These are phyloP conservation scores for Taxillus chinensis DNA, from an alignment of 164 flowering plant genomes.

Conservation along the genomic window DNA sequence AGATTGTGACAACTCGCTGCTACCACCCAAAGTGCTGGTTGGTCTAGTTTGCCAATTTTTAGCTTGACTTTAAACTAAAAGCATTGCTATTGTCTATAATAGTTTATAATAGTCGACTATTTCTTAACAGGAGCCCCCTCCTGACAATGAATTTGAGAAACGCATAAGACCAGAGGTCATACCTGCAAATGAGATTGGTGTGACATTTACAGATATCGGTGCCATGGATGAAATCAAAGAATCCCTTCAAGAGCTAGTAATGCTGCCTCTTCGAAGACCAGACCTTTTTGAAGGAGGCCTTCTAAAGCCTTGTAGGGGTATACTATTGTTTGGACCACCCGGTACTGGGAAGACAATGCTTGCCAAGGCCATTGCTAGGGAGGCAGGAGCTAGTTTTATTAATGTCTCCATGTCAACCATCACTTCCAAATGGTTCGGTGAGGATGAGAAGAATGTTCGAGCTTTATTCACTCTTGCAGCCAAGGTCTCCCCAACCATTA, in stretches of 20 bases:
- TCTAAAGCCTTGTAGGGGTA: slow-evolving; percentile 88
- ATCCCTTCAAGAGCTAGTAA: slow-evolving; percentile 92
- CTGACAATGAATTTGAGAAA: slow-evolving; percentile 95
- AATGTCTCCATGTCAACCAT: slow-evolving; percentile 98
- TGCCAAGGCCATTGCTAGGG: slow-evolving; percentile 95
- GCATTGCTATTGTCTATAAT: not conserved
- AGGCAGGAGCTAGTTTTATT: slow-evolving; percentile 96
- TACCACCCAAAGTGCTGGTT: slow-evolving; percentile 45
- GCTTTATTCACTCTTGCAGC: slow-evolving; percentile 88
- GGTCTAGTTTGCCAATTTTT: slow-evolving; percentile 5
- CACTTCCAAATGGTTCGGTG: slow-evolving; percentile 99
- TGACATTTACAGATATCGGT: slow-evolving; percentile 85
- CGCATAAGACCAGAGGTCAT: slow-evolving; percentile 93
- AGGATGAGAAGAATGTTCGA: slow-evolving; percentile 93
- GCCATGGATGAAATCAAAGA: slow-evolving; percentile 83
- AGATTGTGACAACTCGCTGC: slow-evolving; percentile 34
- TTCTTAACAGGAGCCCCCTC: slow-evolving; percentile 46
- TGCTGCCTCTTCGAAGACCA: slow-evolving; percentile 96
- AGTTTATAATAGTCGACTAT: not conserved
- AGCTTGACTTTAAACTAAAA: not conserved
- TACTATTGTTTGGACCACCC: slow-evolving; percentile 90
- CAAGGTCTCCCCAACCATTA: slow-evolving; percentile 90
- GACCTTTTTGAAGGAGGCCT: slow-evolving; percentile 90
- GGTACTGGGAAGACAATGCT: slow-evolving; percentile 98
- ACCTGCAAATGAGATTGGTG: slow-evolving; percentile 72